Conservation (phyloP, 2,329 filamentous ascomycete species). For the Penicillium corylophilum region DNA sequence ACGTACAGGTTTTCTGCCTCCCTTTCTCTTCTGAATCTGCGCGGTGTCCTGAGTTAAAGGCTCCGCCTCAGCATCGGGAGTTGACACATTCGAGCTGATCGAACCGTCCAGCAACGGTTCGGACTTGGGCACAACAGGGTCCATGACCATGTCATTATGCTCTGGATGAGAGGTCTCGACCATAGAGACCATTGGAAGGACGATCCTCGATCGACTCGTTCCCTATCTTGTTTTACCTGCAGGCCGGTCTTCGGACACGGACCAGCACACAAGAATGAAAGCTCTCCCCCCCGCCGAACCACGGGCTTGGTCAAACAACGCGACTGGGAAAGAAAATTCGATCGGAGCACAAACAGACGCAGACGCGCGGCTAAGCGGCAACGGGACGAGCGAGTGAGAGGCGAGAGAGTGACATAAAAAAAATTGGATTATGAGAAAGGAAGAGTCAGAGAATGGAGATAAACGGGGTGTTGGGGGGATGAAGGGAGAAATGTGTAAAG, state of each 20-base stretch:
- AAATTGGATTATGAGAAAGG: constrained; percentile 34
- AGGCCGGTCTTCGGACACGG: constrained; percentile 5
- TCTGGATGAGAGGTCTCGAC: constrained; percentile 40
- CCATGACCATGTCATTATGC: constrained; percentile 42
- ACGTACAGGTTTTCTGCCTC: constrained; percentile 92
- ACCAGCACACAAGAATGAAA: neutral
- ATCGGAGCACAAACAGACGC: constrained; percentile 23
- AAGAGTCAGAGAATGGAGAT: constrained; percentile 32
- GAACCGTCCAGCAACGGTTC: constrained; percentile 45
- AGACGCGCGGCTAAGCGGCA: constrained; percentile 42
- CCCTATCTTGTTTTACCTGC: neutral
- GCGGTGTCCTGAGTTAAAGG: constrained; percentile 43
- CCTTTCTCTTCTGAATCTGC: constrained; percentile 82
- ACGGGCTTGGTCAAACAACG: constrained; percentile 6
- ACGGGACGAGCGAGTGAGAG: constrained; percentile 36
- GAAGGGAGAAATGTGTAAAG: constrained; percentile 38
- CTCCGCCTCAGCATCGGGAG: constrained; percentile 46
- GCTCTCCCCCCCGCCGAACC: constrained; percentile 14
- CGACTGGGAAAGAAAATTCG: constrained; percentile 2
- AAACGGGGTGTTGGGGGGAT: constrained; percentile 22
- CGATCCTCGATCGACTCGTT: neutral
- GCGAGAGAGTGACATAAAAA: constrained; percentile 40
- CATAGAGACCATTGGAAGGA: constrained; percentile 46
- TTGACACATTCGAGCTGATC: constrained; percentile 47
- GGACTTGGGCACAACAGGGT: constrained; percentile 43